phyloP scores from a whole-genome alignment of 2,329 filamentous ascomycete genomes.

The Talaromyces sp. region DNA sequence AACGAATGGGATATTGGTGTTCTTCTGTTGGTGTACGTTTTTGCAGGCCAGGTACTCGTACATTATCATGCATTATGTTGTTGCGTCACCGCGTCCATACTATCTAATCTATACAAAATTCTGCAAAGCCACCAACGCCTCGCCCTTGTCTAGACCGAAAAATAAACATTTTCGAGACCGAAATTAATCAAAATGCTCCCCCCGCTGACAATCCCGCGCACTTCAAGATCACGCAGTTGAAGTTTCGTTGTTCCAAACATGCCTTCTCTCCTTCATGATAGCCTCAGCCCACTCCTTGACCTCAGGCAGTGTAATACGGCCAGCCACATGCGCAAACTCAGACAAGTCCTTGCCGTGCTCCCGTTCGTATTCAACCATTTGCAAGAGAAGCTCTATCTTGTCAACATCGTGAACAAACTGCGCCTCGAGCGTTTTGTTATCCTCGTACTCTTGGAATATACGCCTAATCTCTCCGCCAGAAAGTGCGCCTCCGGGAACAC shows the following conservation, averaged over 20 bases:
- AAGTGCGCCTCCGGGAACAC: slow-evolving; percentile 61
- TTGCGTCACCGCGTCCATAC: not conserved
- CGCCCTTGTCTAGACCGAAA: not conserved
- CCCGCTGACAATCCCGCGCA: not conserved
- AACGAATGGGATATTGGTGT: no score
- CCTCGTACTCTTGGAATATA: slow-evolving; percentile 95
- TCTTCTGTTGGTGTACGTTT: no score
- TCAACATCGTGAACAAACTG: slow-evolving; percentile 94
- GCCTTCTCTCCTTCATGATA: slow-evolving; percentile 67
- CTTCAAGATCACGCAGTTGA: not conserved
- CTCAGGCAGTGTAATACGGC: slow-evolving; percentile 67
- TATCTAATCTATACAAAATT: slow-evolving; percentile 4
- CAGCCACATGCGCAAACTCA: slow-evolving; percentile 79
- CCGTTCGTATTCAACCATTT: slow-evolving; percentile 96
- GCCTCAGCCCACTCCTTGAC: slow-evolving; percentile 73
- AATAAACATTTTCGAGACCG: not conserved
- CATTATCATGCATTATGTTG: not conserved
- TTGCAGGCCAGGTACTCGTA: not conserved
- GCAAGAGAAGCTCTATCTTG: slow-evolving; percentile 89
- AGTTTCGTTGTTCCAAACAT: slow-evolving; percentile 55
- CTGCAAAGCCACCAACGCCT: slow-evolving; percentile 5
- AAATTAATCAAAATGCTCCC: not conserved
- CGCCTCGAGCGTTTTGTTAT: slow-evolving; percentile 73
- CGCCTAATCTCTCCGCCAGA: slow-evolving; percentile 66
- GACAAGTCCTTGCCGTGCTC: slow-evolving; percentile 65